phyloP scores from a whole-genome alignment of 1,284 basidiomycete genomes.

The Cerioporus squamosus region DNA sequence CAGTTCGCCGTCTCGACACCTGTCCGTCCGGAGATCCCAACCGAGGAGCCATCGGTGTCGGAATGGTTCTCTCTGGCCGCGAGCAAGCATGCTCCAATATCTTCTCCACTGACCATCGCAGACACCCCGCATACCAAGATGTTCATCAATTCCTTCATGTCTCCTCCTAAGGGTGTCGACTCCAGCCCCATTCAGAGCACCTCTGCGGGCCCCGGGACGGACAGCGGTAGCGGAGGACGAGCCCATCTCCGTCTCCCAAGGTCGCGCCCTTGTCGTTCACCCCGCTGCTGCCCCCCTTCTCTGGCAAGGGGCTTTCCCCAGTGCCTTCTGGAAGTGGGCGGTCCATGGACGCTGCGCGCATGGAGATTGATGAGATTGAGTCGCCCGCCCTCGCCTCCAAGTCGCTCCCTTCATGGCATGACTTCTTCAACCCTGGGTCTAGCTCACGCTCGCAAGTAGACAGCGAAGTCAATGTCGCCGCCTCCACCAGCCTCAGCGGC shows the following conservation, averaged over 20 bases:
- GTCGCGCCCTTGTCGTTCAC: neutral
- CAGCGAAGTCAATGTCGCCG: neutral
- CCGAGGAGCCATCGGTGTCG: neutral
- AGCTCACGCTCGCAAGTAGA: neutral
- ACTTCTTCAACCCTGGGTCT: constrained; percentile 1
- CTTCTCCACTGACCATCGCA: neutral
- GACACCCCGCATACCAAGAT: constrained; percentile 13
- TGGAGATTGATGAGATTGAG: constrained; percentile 5
- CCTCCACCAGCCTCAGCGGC: constrained; percentile 6
- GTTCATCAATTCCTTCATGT: constrained; percentile 13
- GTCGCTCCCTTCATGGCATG: neutral
- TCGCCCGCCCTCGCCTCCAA: neutral
- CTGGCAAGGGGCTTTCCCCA: neutral
- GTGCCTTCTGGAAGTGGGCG: neutral
- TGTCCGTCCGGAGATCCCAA: neutral
- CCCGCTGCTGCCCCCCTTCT: neutral
- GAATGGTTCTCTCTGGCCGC: neutral
- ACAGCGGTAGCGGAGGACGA: neutral
- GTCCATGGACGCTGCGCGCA: neutral
- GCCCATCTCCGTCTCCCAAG: neutral
- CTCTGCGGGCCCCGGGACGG: constrained; percentile 3
- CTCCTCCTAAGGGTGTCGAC: neutral
- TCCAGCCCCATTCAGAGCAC: constrained; percentile 7
- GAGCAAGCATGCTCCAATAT: neutral
- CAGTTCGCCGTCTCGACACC: neutral